Conservation (phyloP, 208 protist genomes). For the Leishmania guyanensis region DNA sequence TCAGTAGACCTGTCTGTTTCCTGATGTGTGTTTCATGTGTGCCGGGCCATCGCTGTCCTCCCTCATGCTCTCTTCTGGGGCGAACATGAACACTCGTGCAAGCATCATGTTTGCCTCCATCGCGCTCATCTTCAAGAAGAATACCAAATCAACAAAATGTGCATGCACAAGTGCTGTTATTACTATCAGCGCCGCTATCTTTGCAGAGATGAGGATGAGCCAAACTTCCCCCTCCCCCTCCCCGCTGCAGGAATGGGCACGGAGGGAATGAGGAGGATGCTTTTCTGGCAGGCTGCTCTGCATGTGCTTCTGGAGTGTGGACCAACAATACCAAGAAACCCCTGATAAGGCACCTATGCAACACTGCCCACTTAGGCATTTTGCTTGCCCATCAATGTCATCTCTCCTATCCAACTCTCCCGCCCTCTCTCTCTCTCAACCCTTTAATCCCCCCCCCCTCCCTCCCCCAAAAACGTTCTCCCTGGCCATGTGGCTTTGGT, state of each 20-base stretch:
- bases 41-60: not conserved
- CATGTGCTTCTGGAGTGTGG: not conserved
- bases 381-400: conserved; percentile 8
- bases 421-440: not conserved
- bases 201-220: not conserved
- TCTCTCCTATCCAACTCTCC: not conserved
- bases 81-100: not conserved
- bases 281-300: not conserved
- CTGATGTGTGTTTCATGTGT: not conserved
- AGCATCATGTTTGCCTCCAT: not conserved
- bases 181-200: not conserved
- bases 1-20: not conserved
- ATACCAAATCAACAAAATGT: not conserved
- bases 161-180: not conserved
- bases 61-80: not conserved
- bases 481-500: not conserved
- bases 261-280: not conserved
- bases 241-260: not conserved
- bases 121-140: not conserved
- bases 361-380: not conserved
- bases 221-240: conserved; percentile 1
- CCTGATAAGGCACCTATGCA: not conserved
- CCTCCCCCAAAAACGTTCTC: not conserved
- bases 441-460: not conserved
- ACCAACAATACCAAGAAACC: not conserved